These are phyloP conservation scores for Triticum aestivum DNA, from an alignment of 176 grass and related monocot species.

Conservation along the genomic window DNA sequence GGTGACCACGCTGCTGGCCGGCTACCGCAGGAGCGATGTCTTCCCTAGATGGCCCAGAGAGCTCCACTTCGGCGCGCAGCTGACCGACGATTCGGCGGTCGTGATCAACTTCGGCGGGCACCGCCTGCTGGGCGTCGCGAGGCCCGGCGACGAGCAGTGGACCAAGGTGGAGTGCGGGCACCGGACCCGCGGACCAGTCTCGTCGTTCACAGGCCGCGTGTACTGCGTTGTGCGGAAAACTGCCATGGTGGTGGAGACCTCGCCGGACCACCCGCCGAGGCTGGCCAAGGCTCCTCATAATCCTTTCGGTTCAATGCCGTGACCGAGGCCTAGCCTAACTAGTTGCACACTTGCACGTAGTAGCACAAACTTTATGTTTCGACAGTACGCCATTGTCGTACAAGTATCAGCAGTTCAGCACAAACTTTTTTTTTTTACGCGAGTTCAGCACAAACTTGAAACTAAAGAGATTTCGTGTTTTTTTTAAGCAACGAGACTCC, in stretches of 20 bases:
- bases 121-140: not conserved
- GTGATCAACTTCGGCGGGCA: not conserved
- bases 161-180: too few relatives aligned
- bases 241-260: not conserved
- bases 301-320: too few relatives aligned
- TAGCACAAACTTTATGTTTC: too few relatives aligned
- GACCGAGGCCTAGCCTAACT: too few relatives aligned
- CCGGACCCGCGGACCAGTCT: not conserved
- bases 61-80: not conserved
- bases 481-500: too few relatives aligned
- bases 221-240: not conserved
- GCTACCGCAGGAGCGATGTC: not conserved
- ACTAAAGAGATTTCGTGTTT: too few relatives aligned
- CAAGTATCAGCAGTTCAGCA: too few relatives aligned
- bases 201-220: not conserved
- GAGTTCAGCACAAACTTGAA: too few relatives aligned
- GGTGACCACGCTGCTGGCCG: not conserved
- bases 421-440: too few relatives aligned
- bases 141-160: not conserved
- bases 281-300: not conserved
- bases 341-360: too few relatives aligned
- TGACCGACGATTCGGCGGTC: not conserved
- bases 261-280: not conserved
- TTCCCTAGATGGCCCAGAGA: not conserved
- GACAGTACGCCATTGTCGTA: too few relatives aligned